A percentile compares a stretch with the other conserved stretches of the same genome.
Conservation (phyloP, 1,284 basidiomycete genomes). For the Ceratobasidium sp. region DNA sequence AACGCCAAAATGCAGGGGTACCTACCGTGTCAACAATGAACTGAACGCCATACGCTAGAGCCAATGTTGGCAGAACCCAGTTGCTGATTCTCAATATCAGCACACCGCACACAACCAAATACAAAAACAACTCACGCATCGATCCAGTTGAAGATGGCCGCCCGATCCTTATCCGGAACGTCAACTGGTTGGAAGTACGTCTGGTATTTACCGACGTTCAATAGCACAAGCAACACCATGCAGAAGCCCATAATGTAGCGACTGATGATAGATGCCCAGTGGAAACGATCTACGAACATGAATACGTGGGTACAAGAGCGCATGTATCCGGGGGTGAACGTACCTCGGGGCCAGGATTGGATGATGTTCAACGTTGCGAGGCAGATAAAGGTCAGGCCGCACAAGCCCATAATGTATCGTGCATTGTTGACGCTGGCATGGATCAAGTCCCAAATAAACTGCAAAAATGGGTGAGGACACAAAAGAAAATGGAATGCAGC, state of each 20-base stretch:
- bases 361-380: slow-evolving; percentile 34
- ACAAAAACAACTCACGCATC: slow-evolving; percentile 18
- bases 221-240: slow-evolving; percentile 14
- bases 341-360: slow-evolving; percentile 35
- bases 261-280: slow-evolving; percentile 30
- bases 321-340: background rate
- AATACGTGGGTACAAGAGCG: background rate
- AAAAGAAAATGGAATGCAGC: background rate
- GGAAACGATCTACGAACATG: slow-evolving; percentile 17
- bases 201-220: slow-evolving; percentile 32
- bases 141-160: slow-evolving; percentile 22
- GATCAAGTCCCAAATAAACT: slow-evolving; percentile 14
- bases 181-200: background rate
- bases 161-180: background rate
- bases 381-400: slow-evolving; percentile 32
- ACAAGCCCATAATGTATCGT: slow-evolving; percentile 21
- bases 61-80: slow-evolving; percentile 24
- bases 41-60: slow-evolving; percentile 24
- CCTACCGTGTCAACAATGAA: slow-evolving; percentile 17
- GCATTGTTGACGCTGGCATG: slow-evolving; percentile 22
- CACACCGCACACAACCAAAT: background rate
- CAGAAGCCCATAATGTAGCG: slow-evolving; percentile 20
- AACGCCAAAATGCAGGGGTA: background rate
- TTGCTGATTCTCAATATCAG: background rate
- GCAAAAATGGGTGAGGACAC: background rate